phyloP scores from a whole-genome alignment of 208 protist species.

The Trypanosoma platydactyli region DNA sequence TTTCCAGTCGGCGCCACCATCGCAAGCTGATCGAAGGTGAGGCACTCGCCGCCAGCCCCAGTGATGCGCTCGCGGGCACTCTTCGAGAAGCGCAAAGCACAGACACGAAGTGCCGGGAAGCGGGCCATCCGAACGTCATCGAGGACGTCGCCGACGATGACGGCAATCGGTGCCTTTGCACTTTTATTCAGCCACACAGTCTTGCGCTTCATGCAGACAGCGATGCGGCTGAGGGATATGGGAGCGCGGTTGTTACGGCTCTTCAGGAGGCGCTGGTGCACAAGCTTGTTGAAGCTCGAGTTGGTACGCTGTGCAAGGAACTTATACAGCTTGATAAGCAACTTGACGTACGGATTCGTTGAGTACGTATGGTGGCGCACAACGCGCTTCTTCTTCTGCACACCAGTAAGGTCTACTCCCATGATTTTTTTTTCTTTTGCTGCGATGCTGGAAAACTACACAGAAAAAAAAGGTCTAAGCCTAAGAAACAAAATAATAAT shows the following conservation, averaged over 20 bases:
- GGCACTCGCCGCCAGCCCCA: conserved; percentile 97
- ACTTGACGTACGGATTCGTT: conserved; percentile 97
- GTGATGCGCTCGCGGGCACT: conserved; percentile 97
- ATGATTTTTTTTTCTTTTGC: conserved; percentile 37
- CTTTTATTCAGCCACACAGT: conserved; percentile 69
- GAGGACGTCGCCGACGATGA: conserved; percentile 98
- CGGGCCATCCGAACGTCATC: conserved; percentile 98
- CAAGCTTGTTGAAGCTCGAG: conserved; percentile 98
- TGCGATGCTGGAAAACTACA: conserved; percentile 1
- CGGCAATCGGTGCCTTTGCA: conserved; percentile 94
- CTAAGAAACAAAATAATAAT: conserved; percentile 8
- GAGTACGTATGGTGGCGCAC: conserved; percentile 94
- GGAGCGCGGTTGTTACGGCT: conserved; percentile 96
- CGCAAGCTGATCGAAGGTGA: conserved; percentile 99
- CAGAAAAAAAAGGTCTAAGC: conserved; percentile 15
- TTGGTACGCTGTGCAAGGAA: conserved; percentile 98
- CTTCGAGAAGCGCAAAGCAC: conserved; percentile 98
- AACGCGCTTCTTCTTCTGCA: conserved; percentile 90
- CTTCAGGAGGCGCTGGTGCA: conserved; percentile 97
- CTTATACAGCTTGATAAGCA: conserved; percentile 99
- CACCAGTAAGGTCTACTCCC: conserved; percentile 90
- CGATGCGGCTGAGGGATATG: conserved; percentile 96
- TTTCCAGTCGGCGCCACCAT: conserved; percentile 96
- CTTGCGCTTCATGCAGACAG: conserved; percentile 93
- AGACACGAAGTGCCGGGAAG: conserved; percentile 95